Conservation (phyloP, 1,284 basidiomycete genomes). For the Microbotryomycetes sp. region DNA sequence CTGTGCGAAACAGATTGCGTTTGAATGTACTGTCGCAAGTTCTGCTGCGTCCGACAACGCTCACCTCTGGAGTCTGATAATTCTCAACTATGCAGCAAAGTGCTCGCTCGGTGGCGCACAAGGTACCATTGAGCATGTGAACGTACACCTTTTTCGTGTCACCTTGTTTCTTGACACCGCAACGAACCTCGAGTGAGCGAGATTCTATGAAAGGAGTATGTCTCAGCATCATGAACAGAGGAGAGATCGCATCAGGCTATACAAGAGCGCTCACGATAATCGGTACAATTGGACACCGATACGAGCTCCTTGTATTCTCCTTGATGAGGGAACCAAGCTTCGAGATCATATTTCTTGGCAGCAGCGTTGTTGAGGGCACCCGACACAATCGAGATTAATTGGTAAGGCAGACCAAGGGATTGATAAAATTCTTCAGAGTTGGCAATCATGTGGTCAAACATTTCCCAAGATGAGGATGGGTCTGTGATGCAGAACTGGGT, state of each 20-base stretch:
- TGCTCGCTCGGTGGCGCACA: conserved; percentile 93
- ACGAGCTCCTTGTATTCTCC: conserved; percentile 81
- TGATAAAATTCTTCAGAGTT: conserved; percentile 94
- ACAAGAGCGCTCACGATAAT: conserved; percentile 41
- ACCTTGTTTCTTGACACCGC: conserved; percentile 79
- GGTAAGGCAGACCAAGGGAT: conserved; percentile 83
- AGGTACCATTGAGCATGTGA: conserved; percentile 95
- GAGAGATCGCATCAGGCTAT: not conserved
- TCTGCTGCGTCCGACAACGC: too few relatives aligned
- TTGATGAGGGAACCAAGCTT: conserved; percentile 99
- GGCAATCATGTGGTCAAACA: conserved; percentile 84
- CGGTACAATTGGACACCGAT: conserved; percentile 47
- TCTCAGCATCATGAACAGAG: conserved; percentile 77
- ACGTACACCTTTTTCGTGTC: conserved; percentile 84
- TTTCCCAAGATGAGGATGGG: conserved; percentile 87
- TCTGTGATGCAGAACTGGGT: conserved; percentile 86
- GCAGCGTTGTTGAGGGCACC: conserved; percentile 95
- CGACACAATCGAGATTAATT: conserved; percentile 91
- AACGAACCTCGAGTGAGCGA: conserved; percentile 78
- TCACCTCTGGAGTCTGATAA: conserved; percentile 87
- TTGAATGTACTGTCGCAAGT: too few relatives aligned
- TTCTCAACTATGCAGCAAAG: conserved; percentile 98
- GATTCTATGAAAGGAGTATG: conserved; percentile 63
- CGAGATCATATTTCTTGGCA: conserved; percentile 92
- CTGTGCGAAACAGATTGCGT: conserved; percentile 44